Base-by-base conservation (phyloP, 768 basidiomycete species). In the Phylloporus rhodoxanthus region DNA sequence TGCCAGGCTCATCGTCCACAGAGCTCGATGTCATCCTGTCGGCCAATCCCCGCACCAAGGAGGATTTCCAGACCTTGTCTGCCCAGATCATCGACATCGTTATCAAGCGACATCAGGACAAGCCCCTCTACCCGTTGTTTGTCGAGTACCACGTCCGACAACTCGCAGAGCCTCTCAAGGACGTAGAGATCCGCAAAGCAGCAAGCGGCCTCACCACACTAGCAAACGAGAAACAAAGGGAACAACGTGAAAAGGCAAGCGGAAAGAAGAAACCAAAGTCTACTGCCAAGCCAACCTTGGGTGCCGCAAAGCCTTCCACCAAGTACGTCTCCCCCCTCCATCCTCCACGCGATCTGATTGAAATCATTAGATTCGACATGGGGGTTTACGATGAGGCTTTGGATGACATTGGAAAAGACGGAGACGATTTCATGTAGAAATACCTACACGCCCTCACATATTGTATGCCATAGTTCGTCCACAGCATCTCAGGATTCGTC, bases 201-300 rank as follows among this genome's bases (percentile, higher is more conserved):
- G 89, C 91, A 0, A 87, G 82, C 43, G 82, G 75, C 4, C 72
- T 99, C 47, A 91, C 89, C 14, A 85, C 88, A 3, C 75, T 98
- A 6, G 87, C 92, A 43, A 97, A 95, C 61, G 91, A 94, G 73
- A 99, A 98, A 72, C 90, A 94, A 71, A 89, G 82, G 70, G 91
- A 91, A 63, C 83, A 86, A 58, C 78, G 85, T 55, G 91, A 93
- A 30, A 90, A 87, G 66, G 75, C 82, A 2, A 84, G 81, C 52
- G 91, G 91, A 26, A 96, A 94, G 80, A 95, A 92, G 75, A 94
- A 94, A 72, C 70, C 76, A 39, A 87, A 88, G 70, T 68, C 75
- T 7, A 68, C 77, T 0, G 66, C 74, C 15, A 96, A 89, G 65
- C 93, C 94, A 20, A 78, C 68, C 5, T 69, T 96, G 30, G 92